Percentiles rank a stretch among this genome's conserved stretches.
Evolutionary conservation across 805 yeast species (phyloP).

Genomic region (Ogataea allantospora): DNA sequence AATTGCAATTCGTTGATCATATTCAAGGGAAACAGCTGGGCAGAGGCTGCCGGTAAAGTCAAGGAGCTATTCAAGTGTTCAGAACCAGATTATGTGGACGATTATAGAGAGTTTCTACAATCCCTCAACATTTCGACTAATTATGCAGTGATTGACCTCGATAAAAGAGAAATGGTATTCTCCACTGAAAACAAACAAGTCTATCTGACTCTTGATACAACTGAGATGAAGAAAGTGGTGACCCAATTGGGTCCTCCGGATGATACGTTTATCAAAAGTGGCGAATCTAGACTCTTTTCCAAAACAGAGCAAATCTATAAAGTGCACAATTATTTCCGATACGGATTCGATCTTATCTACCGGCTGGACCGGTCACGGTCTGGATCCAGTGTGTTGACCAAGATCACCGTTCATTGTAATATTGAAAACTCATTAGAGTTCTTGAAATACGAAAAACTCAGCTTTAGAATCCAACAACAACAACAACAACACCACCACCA

Average conservation of each 20-base stretch:
- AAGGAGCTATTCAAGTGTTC: slow-evolving; percentile 1
- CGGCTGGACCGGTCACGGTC: slow-evolving; percentile 32
- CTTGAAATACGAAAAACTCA: slow-evolving; percentile 51
- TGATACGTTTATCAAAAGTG: slow-evolving; percentile 40
- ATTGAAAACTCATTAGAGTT: slow-evolving; percentile 51
- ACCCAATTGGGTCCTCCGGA: slow-evolving; percentile 56
- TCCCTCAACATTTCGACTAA: neutral
- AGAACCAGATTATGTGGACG: neutral
- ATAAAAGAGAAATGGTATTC: neutral
- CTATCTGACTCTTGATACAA: slow-evolving; percentile 30
- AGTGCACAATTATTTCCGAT: slow-evolving; percentile 56
- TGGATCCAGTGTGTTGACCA: slow-evolving; percentile 38
- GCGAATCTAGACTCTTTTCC: slow-evolving; percentile 37
- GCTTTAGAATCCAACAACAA: slow-evolving; percentile 30
- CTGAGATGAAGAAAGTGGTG: slow-evolving; percentile 50
- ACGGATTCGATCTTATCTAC: slow-evolving; percentile 56
- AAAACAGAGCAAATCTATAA: slow-evolving; percentile 21
- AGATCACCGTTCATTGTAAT: slow-evolving; percentile 52
- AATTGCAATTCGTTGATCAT: slow-evolving; percentile 40
- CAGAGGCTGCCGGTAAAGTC: slow-evolving; percentile 19
- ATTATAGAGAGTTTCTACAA: neutral
- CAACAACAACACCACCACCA: no score
- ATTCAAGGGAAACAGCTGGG: slow-evolving; percentile 39
- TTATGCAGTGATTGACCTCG: neutral
- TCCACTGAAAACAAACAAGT: neutral